Base-by-base conservation (phyloP, 441 rosid genomes). In the Omphalea diandra region DNA sequence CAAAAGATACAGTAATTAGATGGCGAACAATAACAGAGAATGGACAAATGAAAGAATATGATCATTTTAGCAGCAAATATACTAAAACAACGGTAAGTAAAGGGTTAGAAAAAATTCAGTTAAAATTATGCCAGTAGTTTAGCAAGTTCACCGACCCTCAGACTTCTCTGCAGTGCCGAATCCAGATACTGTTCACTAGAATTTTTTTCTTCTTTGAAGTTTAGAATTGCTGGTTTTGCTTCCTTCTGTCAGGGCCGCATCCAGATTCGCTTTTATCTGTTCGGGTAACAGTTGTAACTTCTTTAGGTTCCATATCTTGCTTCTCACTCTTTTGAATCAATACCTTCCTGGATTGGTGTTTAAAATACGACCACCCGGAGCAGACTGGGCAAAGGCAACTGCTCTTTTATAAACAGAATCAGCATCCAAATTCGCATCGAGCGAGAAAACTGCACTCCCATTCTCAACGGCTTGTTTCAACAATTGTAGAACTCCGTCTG, bases 61-160 rank as follows among this genome's bases (percentile, higher is more conserved):
- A 69, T 35, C 24, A 44, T 54, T 57, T 20, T 58, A 38, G 58
- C 56, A 33, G 32, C 47, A 24, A 15, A 32, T 59, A 33, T 33
- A 24, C 3, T 9, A 29, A 29, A 29, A 54, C 58, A 35, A 62
- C 22, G 50, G 32, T 12, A 54, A 26, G 27, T 35, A 24, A 26
- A 67, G 5, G 31, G 36, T 10, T 3, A 17, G 2, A n/a, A 20
- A 46, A 18, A 69, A 15, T 7, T 50, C 14, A 32, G 35, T 46
- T 2, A 44, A 17, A 15, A 68, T 70, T 72, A 90, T 2, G 96
- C 79, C 73, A 91, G 82, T 41, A 91, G 71, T 81, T 91, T 88
- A 67, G 97, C 97, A 70, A 90, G 96, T 80, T 91, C 97, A 79
- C 90, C 97, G 17, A 94, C 75, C 65, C 79, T 64, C 44, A 88